These are phyloP conservation scores for Acacia concinna DNA, from an alignment of 331 rosid species.

Conservation along the genomic window DNA sequence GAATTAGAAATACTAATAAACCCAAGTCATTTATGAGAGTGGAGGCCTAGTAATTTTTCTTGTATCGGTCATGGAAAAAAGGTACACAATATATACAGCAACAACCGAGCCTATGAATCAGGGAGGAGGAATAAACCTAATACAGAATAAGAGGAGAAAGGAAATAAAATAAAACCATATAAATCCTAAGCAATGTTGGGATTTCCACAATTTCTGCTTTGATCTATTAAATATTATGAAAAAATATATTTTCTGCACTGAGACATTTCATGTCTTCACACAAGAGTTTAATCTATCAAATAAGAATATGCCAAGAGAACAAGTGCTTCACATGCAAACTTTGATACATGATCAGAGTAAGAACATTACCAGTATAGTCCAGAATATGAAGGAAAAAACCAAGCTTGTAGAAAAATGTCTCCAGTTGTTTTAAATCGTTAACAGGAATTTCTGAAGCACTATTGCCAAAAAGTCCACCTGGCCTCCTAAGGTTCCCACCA, in stretches of 20 bases:
- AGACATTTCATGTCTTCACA: not conserved
- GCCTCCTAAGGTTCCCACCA: constrained; percentile 98
- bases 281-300: constrained; percentile 9
- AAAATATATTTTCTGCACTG: not conserved
- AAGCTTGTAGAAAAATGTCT: constrained; percentile 93
- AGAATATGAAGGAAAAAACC: constrained; percentile 89
- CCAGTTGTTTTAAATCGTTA: constrained; percentile 88
- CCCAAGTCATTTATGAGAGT: not conserved
- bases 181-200: not conserved
- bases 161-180: not conserved
- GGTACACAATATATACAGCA: not conserved
- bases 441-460: constrained; percentile 93
- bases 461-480: constrained; percentile 97
- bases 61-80: not conserved
- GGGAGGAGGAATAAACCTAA: not conserved
- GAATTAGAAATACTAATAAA: not conserved
- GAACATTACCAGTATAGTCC: constrained; percentile 79
- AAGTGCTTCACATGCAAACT: constrained; percentile 18
- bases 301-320: constrained; percentile 20
- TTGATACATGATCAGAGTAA: constrained; percentile 26
- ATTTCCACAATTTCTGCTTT: not conserved
- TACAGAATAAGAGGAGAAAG: not conserved
- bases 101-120: not conserved
- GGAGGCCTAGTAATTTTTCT: not conserved
- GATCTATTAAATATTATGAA: not conserved